These are phyloP conservation scores for Thermomyces lanuginosus DNA, from an alignment of 2,329 filamentous ascomycete species.

Conservation along the genomic window DNA sequence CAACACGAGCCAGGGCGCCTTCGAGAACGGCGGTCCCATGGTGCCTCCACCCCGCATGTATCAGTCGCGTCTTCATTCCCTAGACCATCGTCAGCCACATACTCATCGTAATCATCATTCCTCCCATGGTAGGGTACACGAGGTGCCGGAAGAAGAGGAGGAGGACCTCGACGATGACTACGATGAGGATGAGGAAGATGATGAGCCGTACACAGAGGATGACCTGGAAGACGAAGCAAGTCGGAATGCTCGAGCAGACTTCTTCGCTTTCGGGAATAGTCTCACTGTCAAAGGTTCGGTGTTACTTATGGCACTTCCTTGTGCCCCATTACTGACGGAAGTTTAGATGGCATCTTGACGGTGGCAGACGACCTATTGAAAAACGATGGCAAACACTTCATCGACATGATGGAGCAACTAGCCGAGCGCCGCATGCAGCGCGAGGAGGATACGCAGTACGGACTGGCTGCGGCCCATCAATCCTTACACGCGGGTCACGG, in stretches of 20 bases:
- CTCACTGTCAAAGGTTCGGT: conserved; percentile 69
- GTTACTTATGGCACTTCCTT: conserved; percentile 28
- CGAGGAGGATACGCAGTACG: conserved; percentile 70
- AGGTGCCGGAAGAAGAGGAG: conserved; percentile 38
- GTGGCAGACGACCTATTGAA: conserved; percentile 96
- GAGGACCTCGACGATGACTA: conserved; percentile 34
- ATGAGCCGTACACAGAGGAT: conserved; percentile 50
- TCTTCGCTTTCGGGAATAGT: conserved; percentile 95
- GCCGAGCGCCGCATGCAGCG: conserved; percentile 94
- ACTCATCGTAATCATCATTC: conserved; percentile 31
- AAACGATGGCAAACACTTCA: conserved; percentile 98
- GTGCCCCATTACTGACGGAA: not conserved
- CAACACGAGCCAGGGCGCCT: conserved; percentile 53
- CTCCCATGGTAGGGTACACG: conserved; percentile 53
- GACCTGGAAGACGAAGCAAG: conserved; percentile 47
- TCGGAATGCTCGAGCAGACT: conserved; percentile 54
- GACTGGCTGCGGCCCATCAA: conserved; percentile 43
- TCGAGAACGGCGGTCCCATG: conserved; percentile 49
- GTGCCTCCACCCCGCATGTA: conserved; percentile 49
- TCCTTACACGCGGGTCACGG: conserved; percentile 53
- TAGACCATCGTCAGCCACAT: conserved; percentile 40
- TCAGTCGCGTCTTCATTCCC: conserved; percentile 39
- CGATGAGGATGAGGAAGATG: conserved; percentile 47
- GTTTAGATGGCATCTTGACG: conserved; percentile 77
- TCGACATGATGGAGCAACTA: conserved; percentile 99